These are phyloP conservation scores for Cytospora mali DNA, from an alignment of 2,329 filamentous ascomycete genomes.

Conservation along the genomic window DNA sequence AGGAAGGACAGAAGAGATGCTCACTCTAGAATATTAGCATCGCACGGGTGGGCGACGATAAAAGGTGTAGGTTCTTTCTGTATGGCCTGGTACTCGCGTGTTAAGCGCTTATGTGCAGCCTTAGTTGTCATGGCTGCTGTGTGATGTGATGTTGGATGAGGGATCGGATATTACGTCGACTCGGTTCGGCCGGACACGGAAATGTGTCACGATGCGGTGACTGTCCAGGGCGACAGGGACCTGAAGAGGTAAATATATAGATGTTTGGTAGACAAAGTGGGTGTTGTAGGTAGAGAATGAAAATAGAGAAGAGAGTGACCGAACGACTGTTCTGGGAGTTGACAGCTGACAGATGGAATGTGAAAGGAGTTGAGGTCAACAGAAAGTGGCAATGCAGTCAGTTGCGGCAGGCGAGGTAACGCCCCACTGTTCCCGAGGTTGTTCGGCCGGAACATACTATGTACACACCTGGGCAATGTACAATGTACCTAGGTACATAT, in stretches of 20 bases:
- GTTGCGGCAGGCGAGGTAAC: not conserved
- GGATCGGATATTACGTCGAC: not conserved
- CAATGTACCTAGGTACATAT: not conserved
- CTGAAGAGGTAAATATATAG: constrained; percentile 1
- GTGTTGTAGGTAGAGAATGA: not conserved
- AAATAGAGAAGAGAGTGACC: constrained; percentile 1
- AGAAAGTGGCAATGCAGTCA: not conserved
- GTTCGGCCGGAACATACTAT: no score
- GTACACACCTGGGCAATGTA: no score
- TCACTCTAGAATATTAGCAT: constrained; percentile 87
- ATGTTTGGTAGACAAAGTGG: not conserved
- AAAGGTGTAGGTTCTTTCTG: constrained; percentile 80
- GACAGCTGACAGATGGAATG: not conserved
- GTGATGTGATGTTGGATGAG: not conserved
- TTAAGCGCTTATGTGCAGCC: constrained; percentile 42
- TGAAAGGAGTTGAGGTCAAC: not conserved
- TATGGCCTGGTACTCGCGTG: constrained; percentile 65
- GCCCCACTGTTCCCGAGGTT: no score
- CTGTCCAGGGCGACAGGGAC: not conserved
- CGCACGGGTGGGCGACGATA: constrained; percentile 86
- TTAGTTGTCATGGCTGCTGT: constrained; percentile 27
- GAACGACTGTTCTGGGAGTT: not conserved
- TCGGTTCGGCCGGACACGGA: constrained; percentile 5
- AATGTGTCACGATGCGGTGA: constrained; percentile 18
- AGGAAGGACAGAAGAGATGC: constrained; percentile 32